Evolutionary conservation across 352 stramenopile genomes (phyloP).

Genomic region (Phytopythium mirpurense): DNA sequence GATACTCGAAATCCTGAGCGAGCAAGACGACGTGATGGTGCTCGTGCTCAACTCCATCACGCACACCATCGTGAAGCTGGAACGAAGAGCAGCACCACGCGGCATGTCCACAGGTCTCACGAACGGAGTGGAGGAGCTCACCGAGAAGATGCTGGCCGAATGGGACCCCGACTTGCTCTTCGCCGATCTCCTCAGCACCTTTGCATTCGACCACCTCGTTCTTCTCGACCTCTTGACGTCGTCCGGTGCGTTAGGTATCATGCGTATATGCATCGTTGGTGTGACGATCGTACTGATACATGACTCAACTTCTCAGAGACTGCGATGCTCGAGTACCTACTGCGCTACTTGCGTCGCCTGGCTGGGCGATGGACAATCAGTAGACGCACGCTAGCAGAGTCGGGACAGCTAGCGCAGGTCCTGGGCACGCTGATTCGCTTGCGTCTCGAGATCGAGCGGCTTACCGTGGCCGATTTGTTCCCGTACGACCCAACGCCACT

Average conservation of each 20-base stretch:
- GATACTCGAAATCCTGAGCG: constrained; percentile 46
- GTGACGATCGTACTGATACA: neutral
- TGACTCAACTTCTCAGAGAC: constrained; percentile 34
- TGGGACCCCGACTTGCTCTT: constrained; percentile 59
- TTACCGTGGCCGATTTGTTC: constrained; percentile 36
- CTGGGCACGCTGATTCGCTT: constrained; percentile 58
- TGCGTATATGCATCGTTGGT: too few species aligned
- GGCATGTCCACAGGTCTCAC: too few species aligned
- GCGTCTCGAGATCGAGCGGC: constrained; percentile 52
- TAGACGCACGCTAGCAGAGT: constrained; percentile 15
- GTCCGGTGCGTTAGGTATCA: constrained; percentile 56
- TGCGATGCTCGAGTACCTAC: constrained; percentile 52
- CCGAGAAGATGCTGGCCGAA: constrained; percentile 18
- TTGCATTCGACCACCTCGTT: constrained; percentile 58
- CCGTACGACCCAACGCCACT: constrained; percentile 46
- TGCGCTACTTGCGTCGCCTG: constrained; percentile 46
- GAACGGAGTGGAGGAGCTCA: too few species aligned
- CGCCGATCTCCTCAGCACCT: constrained; percentile 31
- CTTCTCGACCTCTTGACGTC: constrained; percentile 66
- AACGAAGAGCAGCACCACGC: too few species aligned
- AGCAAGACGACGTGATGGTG: constrained; percentile 71
- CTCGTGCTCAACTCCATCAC: constrained; percentile 47
- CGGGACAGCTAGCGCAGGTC: constrained; percentile 22
- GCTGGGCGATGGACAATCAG: constrained; percentile 22
- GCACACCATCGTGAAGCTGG: constrained; percentile 11